Percentiles rank a stretch among this genome's conserved stretches.
Evolutionary conservation across 73 alveolate species (phyloP).

Genomic region (Paramecium biaurelia): DNA sequence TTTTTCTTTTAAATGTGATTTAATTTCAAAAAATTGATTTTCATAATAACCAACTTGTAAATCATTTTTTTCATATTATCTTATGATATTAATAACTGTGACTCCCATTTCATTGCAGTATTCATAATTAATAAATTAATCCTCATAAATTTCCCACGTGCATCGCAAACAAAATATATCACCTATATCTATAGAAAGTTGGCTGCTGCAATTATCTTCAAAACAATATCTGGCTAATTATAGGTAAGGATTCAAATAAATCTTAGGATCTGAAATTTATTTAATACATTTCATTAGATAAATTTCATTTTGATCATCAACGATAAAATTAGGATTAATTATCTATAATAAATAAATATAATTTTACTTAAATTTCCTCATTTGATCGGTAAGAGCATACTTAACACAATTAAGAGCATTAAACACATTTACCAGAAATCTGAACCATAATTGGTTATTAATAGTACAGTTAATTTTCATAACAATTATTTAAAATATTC

Average conservation of each 20-base stretch:
- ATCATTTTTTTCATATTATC: not conserved
- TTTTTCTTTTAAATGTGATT: not conserved
- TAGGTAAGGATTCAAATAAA: not conserved
- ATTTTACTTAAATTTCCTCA: not conserved
- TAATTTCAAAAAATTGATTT: not conserved
- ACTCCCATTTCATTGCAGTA: not conserved
- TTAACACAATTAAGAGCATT: not conserved
- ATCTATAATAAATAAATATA: not conserved
- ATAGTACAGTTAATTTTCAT: too few species aligned
- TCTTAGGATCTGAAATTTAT: not conserved
- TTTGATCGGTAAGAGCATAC: not conserved
- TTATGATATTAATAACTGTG: not conserved
- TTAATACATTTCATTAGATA: not conserved
- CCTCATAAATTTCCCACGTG: not conserved
- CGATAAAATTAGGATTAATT: not conserved
- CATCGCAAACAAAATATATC: not conserved
- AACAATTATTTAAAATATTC: too few species aligned
- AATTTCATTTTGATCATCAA: not conserved
- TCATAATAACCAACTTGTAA: not conserved
- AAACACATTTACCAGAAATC: not conserved
- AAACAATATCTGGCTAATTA: not conserved
- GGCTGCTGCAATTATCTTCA: not conserved
- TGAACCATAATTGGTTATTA: not conserved
- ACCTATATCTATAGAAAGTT: not conserved
- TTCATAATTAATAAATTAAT: not conserved